A percentile compares a stretch with the other conserved stretches of the same genome.
Conservation (phyloP, 208 protist genomes). For the Leptomonas seymouri region DNA sequence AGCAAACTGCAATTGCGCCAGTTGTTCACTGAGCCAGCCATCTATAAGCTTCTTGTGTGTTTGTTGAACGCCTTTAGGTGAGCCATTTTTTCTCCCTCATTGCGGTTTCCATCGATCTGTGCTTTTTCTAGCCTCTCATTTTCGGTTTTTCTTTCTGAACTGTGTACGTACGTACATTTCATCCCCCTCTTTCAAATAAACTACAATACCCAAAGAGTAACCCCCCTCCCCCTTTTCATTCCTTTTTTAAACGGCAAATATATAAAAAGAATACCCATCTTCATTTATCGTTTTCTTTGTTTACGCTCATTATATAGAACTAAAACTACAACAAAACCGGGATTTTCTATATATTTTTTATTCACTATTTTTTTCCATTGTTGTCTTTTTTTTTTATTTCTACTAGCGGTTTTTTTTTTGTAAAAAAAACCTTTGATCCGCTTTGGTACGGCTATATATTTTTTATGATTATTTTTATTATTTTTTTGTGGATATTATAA, state of each 20-base stretch:
- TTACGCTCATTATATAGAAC: neutral
- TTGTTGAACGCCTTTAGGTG: neutral
- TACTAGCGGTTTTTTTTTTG: neutral
- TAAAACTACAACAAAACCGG: neutral
- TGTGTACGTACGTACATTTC: no score
- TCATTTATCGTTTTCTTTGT: constrained; percentile 3
- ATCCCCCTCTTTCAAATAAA: neutral
- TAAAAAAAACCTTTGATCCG: no score
- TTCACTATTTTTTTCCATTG: constrained; percentile 1
- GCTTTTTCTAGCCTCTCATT: constrained; percentile 2
- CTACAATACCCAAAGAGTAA: no score
- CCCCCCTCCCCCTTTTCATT: no score
- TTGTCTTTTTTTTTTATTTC: constrained; percentile 6
- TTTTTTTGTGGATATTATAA: no score
- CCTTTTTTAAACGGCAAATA: neutral
- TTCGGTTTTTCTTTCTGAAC: constrained; percentile 1
- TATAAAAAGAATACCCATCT: neutral
- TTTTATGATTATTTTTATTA: no score
- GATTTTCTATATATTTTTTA: constrained; percentile 15
- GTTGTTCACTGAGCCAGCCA: constrained; percentile 3
- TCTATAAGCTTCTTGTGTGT: neutral
- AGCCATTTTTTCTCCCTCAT: neutral
- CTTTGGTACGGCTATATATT: no score
- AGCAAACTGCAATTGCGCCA: constrained; percentile 8
- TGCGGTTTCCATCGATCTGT: constrained; percentile 4